These are phyloP conservation scores for Saturnispora diversa DNA, from an alignment of 805 yeast species.

Conservation along the genomic window DNA sequence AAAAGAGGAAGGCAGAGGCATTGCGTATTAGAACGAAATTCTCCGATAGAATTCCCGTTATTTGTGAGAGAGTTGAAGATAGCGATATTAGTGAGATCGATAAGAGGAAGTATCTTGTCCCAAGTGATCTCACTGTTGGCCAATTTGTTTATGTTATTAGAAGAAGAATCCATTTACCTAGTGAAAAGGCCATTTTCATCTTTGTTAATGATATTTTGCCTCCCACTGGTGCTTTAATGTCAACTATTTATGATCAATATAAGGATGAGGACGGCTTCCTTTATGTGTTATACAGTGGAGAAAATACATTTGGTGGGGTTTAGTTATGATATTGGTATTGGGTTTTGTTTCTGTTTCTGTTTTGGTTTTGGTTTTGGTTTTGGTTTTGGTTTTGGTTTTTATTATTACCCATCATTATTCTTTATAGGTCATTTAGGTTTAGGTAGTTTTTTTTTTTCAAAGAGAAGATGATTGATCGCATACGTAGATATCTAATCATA, in stretches of 20 bases:
- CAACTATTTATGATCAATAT: constrained; percentile 91
- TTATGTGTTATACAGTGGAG: constrained; percentile 93
- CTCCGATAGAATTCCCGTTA: constrained; percentile 88
- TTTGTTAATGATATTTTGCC: constrained; percentile 96
- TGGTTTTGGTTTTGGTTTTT: not conserved
- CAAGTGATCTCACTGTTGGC: constrained; percentile 92
- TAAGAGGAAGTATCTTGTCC: constrained; percentile 93
- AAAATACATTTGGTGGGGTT: constrained; percentile 78
- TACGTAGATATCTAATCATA: too few relatives aligned
- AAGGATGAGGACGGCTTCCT: constrained; percentile 97
- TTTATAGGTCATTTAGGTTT: too few relatives aligned
- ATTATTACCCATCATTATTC: too few relatives aligned
- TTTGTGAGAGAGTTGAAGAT: constrained; percentile 95
- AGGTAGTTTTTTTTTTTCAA: too few relatives aligned
- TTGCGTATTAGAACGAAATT: constrained; percentile 83
- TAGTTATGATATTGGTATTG: not conserved
- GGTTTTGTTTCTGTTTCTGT: not conserved
- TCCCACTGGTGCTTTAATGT: constrained; percentile 96
- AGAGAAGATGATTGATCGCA: too few relatives aligned
- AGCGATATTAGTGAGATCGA: constrained; percentile 94
- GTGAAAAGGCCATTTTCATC: constrained; percentile 96
- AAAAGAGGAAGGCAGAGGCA: constrained; percentile 92
- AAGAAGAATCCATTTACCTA: constrained; percentile 89
- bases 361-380: not conserved
- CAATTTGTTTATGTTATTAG: constrained; percentile 97